Percentiles rank a stretch among this genome's conserved stretches.
phyloP scores from a whole-genome alignment of 331 rosid genomes.

The Quercus tomentella region DNA sequence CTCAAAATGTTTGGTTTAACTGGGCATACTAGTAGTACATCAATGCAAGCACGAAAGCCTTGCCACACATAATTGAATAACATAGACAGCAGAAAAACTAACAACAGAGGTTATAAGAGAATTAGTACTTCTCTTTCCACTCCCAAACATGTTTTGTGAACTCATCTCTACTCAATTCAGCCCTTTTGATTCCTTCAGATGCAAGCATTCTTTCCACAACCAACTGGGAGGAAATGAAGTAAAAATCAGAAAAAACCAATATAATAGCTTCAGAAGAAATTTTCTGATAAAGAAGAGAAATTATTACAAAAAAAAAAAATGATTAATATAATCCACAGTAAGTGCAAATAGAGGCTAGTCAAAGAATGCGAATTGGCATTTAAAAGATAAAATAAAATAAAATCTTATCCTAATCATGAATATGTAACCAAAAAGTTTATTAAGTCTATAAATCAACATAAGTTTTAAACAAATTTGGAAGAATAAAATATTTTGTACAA shows the following conservation, averaged over 20 bases:
- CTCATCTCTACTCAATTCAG: conserved; percentile 79
- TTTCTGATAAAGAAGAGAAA: no score
- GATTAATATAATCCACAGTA: neutral
- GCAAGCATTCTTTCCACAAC: conserved; percentile 97
- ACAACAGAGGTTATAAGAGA: conserved; percentile 13
- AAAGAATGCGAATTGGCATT: neutral
- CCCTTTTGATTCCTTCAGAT: conserved; percentile 80
- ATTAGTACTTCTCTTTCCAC: conserved; percentile 92
- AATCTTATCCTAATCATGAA: neutral
- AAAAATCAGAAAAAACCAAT: neutral
- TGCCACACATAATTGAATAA: conserved; percentile 3
- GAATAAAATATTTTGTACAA: neutral
- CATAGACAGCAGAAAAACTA: conserved; percentile 16
- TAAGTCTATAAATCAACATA: neutral
- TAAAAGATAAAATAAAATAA: no score
- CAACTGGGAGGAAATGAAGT: conserved; percentile 54
- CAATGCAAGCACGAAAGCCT: neutral
- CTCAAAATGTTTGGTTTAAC: neutral
- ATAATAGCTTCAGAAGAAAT: conserved; percentile 5
- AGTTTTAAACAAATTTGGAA: neutral
- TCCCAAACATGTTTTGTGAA: conserved; percentile 83
- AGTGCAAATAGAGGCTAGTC: neutral
- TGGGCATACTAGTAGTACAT: neutral
- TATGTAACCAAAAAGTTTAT: neutral
- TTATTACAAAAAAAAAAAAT: neutral